These are phyloP conservation scores for Solanum gandarillasii DNA, from an alignment of 257 asterid genomes.

Conservation along the genomic window DNA sequence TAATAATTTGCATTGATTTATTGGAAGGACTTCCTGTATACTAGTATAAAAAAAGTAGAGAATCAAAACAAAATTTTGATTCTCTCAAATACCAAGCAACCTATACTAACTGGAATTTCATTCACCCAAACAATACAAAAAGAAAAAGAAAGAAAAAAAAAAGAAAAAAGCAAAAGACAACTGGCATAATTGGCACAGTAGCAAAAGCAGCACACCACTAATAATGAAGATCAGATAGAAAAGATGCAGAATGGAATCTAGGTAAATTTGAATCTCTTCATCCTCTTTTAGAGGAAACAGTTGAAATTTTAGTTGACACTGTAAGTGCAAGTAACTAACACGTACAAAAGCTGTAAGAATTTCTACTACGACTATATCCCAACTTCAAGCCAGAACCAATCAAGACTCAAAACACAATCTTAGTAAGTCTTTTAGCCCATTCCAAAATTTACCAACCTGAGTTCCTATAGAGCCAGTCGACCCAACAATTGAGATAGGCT, in stretches of 20 bases:
- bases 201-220: neutral
- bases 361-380: neutral
- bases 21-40: neutral
- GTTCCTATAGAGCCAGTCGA: constrained; percentile 99
- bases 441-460: constrained; percentile 40
- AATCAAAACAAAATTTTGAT: neutral
- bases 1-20: neutral
- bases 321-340: neutral
- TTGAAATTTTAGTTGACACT: neutral
- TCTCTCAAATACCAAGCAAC: neutral
- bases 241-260: neutral
- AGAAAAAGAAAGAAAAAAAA: neutral
- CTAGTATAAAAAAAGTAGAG: neutral
- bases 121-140: neutral
- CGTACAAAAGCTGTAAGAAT: neutral
- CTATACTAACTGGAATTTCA: neutral
- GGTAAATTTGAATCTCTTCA: neutral
- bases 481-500: constrained; percentile 90
- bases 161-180: neutral
- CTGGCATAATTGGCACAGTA: constrained; percentile 1
- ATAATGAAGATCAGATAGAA: neutral
- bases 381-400: neutral
- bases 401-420: neutral
- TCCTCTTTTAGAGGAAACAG: neutral
- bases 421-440: neutral